Evolutionary conservation across 495 filamentous ascomycete genomes (phyloP), one percentile per base, ranked within the genome.

Genomic region (Astrothelium macrocarpum): DNA sequence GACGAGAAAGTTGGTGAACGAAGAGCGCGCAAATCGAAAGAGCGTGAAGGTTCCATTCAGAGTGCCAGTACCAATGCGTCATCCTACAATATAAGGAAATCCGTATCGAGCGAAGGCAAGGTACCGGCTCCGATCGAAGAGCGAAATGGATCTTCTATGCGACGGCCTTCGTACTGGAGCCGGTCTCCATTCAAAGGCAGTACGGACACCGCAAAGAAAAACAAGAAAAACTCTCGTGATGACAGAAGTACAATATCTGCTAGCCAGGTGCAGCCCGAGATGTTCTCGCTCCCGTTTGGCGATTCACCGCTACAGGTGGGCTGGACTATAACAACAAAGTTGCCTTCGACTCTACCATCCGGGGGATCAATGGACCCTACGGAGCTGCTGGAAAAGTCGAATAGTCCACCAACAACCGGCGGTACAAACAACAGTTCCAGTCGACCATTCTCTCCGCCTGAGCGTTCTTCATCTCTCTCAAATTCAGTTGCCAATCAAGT

Each of bases 1-100:
- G 49, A 26, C 25, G 49, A 56, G 49, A 56, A 56, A 16, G 49
- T 56, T 56, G 49, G 49, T 29, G 49, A 56, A 56, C 49, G 49
- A 29, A 56, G 25, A 29, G 49, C 49, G 25, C 49, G 49, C 25
- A 56, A 56, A 25, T n/a, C 49, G 23, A 56, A 56, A 29, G 23
- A 56, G 25, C 49, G 49, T 25, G 49, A 56, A 56, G 49, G 49
- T 16, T 56, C 49, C 25, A 29, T 56, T 20, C 11, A 56, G 49
- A 56, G 49, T 25, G 25, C 49, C 5, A 29, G 49, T 29, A 56
- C 49, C 26, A 20, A 26, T 26, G 29, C 49, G 9, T 26, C n/a
- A n/a, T n/a, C 49, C 25, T 9, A 16, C 16, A 25, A 29, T 7
- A 26, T 12, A 29, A 56, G 25, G 25, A 26, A 11, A 56, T 29